Evolutionary conservation across 306 rosid genomes (phyloP).

Genomic region (Herpetospermum pedunculosum): DNA sequence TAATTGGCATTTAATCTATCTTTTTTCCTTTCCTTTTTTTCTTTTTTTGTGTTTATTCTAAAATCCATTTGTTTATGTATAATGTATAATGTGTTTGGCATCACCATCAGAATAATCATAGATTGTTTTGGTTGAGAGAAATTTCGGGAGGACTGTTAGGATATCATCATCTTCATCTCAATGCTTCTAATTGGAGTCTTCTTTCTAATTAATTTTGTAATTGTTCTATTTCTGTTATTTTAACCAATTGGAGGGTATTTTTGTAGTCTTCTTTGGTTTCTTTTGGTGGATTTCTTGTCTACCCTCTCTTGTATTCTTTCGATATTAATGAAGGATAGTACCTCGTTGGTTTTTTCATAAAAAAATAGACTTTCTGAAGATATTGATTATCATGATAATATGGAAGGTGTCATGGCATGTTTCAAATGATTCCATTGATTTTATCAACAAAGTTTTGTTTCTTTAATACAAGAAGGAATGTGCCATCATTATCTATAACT

Average conservation of each 20-base stretch:
- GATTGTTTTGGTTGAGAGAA: background rate
- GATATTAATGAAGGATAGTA: background rate
- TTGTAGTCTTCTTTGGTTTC: background rate
- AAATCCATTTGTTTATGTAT: background rate
- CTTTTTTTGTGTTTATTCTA: background rate
- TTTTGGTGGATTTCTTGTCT: background rate
- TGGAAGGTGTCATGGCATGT: background rate
- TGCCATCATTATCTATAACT: slow-evolving; percentile 9
- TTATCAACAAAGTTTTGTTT: background rate
- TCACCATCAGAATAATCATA: too few relatives aligned
- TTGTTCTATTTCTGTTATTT: background rate
- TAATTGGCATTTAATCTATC: background rate
- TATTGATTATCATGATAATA: background rate
- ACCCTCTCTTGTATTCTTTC: background rate
- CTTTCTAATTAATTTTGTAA: background rate
- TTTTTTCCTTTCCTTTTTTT: background rate
- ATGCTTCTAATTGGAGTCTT: background rate
- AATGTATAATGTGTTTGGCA: background rate
- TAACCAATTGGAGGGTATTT: background rate
- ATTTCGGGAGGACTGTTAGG: background rate
- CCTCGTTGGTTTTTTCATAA: background rate
- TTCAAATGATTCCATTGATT: background rate
- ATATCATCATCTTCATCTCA: background rate
- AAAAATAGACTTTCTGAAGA: background rate
- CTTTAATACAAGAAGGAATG: slow-evolving; percentile 2